A percentile compares a stretch with the other conserved stretches of the same genome.
These are phyloP conservation scores for Elsinoe fawcettii DNA, from an alignment of 2,329 filamentous ascomycete species.

Conservation along the genomic window DNA sequence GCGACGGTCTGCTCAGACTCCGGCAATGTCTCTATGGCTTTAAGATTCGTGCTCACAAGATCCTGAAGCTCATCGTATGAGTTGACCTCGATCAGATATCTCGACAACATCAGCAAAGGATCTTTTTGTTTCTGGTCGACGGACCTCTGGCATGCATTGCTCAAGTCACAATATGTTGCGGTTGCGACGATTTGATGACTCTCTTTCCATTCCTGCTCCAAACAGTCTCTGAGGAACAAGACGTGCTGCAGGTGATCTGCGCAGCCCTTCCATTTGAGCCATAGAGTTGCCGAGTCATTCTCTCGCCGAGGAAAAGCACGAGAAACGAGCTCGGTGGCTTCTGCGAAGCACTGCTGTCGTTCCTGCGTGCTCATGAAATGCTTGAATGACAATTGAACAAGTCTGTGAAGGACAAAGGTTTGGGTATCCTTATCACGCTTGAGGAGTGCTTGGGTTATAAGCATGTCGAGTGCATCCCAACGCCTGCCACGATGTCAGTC, in stretches of 20 bases:
- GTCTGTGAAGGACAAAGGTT: not conserved
- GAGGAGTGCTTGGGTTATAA: too few relatives aligned
- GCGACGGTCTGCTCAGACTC: not conserved
- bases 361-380: not conserved
- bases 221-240: not conserved
- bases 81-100: not conserved
- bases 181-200: not conserved
- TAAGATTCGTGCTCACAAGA: not conserved
- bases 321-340: not conserved
- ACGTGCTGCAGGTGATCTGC: not conserved
- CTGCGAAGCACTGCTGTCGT: not conserved
- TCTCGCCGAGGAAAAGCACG: not conserved
- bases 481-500: not conserved
- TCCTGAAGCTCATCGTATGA: not conserved
- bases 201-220: not conserved
- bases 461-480: not conserved
- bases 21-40: not conserved
- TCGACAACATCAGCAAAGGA: too few relatives aligned
- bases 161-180: not conserved
- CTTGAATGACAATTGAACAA: not conserved
- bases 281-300: not conserved
- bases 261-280: not conserved
- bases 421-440: not conserved
- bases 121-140: too few relatives aligned
- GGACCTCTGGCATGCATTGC: not conserved